Percentiles rank a stretch among this genome's conserved stretches.
phyloP scores from a whole-genome alignment of 257 asterid genomes.

The Nicotiana paniculata region DNA sequence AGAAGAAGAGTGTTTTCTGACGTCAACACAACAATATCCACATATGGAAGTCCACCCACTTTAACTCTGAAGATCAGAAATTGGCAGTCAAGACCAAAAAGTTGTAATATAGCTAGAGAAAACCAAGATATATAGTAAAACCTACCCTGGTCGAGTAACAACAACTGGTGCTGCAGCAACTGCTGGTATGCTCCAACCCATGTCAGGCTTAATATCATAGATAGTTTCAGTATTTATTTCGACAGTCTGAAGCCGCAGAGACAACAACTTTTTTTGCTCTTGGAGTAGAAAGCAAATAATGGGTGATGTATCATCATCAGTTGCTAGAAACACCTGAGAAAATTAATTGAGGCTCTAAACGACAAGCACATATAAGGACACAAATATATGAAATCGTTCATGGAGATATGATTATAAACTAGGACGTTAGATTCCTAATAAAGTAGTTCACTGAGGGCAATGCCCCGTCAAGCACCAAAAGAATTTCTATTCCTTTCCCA shows the following conservation, averaged over 20 bases:
- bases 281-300: conserved; percentile 77
- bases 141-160: conserved; percentile 83
- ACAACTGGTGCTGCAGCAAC: conserved; percentile 81
- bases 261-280: conserved; percentile 68
- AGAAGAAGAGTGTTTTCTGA: conserved; percentile 65
- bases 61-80: conserved; percentile 42
- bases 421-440: not conserved
- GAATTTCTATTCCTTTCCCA: not conserved
- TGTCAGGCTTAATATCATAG: conserved; percentile 80
- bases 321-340: conserved; percentile 79
- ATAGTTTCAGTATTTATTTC: conserved; percentile 62
- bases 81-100: not conserved
- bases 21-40: conserved; percentile 71
- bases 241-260: conserved; percentile 65
- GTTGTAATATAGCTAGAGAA: not conserved
- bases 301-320: conserved; percentile 69
- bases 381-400: not conserved
- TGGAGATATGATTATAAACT: not conserved
- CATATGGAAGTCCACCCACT: conserved; percentile 55
- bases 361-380: not conserved
- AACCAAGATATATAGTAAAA: conserved; percentile 11
- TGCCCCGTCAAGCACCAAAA: not conserved
- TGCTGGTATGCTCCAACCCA: conserved; percentile 94
- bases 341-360: conserved; percentile 10
- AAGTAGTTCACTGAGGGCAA: not conserved